Percentiles rank a stretch among this genome's conserved stretches.
Conservation (phyloP, 2,329 filamentous ascomycete genomes). For the Nectriaceae sp. region DNA sequence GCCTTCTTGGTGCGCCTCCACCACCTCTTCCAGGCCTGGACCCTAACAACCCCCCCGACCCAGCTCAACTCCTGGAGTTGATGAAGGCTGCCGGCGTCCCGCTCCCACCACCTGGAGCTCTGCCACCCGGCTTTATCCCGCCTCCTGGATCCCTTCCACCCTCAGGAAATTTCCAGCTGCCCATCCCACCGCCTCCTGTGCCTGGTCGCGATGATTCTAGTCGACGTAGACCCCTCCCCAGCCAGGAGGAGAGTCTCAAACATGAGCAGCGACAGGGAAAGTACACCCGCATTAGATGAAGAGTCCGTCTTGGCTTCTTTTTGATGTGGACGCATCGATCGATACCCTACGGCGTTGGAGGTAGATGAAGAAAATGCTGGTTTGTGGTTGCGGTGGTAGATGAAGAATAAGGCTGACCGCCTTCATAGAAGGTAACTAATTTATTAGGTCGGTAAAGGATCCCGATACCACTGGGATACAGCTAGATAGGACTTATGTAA, state of each 20-base stretch:
- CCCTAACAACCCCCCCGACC: constrained; percentile 60
- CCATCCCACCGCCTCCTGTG: constrained; percentile 41
- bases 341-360: constrained; percentile 27
- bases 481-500: too few relatives aligned
- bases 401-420: not conserved
- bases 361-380: constrained; percentile 15
- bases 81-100: constrained; percentile 67
- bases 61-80: constrained; percentile 62
- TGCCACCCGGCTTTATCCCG: constrained; percentile 48
- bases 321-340: constrained; percentile 4
- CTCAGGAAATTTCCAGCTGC: constrained; percentile 35
- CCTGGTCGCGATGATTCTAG: constrained; percentile 38
- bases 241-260: constrained; percentile 79
- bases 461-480: too few relatives aligned
- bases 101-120: constrained; percentile 53
- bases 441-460: too few relatives aligned
- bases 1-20: constrained; percentile 47
- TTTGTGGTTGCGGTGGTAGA: not conserved
- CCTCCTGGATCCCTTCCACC: constrained; percentile 41
- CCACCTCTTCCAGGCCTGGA: constrained; percentile 59
- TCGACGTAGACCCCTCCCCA: constrained; percentile 72
- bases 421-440: not conserved
- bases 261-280: constrained; percentile 71
- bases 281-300: constrained; percentile 56
- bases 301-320: not conserved